Evolutionary conservation across 192 early-diverging fungal genomes (phyloP).

Genomic region (Coemansia sp.): DNA sequence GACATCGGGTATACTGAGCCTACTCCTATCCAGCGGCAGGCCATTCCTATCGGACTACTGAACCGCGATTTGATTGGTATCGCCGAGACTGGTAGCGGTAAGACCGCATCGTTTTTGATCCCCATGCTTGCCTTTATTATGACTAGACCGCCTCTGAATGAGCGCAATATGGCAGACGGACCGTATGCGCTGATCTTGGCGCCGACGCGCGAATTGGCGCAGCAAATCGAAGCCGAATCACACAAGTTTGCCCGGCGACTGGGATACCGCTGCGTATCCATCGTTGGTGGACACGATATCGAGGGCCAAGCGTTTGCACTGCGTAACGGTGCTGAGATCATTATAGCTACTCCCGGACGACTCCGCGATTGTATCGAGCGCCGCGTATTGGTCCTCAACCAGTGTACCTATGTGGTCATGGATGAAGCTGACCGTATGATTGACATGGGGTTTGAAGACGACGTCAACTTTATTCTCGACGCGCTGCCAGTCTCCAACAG

Average conservation of each 20-base stretch:
- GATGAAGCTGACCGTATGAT: conserved; percentile 98
- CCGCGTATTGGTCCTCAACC: conserved; percentile 86
- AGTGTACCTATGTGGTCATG: conserved; percentile 98
- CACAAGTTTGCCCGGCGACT: conserved; percentile 87
- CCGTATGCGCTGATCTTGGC: conserved; percentile 95
- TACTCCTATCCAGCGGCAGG: conserved; percentile 96
- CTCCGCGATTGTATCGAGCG: conserved; percentile 90
- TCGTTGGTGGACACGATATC: conserved; percentile 86
- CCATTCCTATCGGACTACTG: conserved; percentile 93
- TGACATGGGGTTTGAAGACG: conserved; percentile 93
- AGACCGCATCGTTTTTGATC: conserved; percentile 95
- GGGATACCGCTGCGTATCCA: conserved; percentile 81
- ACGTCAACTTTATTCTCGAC: conserved; percentile 96
- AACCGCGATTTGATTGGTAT: conserved; percentile 89
- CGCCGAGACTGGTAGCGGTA: conserved; percentile 92
- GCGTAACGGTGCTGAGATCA: conserved; percentile 90
- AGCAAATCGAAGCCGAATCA: conserved; percentile 95
- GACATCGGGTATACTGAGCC: conserved; percentile 92
- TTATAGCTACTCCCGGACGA: conserved; percentile 98
- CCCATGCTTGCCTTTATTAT: conserved; percentile 93
- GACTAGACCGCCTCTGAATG: conserved; percentile 74
- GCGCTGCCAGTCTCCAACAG: conserved; percentile 88
- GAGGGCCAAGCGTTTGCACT: conserved; percentile 89
- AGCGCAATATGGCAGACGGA: conserved; percentile 80
- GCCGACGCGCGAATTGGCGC: conserved; percentile 96